Base-by-base conservation (phyloP, 2,329 filamentous ascomycete species). In the Pleoardoris graminearum region DNA sequence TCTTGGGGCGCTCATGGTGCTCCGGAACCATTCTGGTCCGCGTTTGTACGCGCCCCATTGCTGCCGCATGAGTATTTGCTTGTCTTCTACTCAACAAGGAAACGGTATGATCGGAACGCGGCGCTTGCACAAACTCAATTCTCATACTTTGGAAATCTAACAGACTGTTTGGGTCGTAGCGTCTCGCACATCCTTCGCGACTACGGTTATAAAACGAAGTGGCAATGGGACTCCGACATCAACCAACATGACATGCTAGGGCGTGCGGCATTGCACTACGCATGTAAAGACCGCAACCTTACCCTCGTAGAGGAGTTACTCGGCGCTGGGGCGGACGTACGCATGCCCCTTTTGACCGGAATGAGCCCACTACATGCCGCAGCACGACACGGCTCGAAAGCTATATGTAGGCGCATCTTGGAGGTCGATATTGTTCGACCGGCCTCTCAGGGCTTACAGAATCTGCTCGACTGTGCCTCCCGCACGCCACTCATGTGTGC, bases 81-180 rank as follows among this genome's bases (percentile, higher is more conserved):
- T 17, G 27, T 21, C 32, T 22, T 17, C n/a, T 19, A 32, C 14
- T 33, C 17, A 29, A 19, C 21, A 36, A 1, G 3, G 19, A n/a
- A 22, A 17, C 3, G 16, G 17, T 3, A n/a, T 21, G 11, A 35
- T 27, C 14, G 19, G 10, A 17, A 33, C 25, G 4, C 12, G 22
- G 14, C 12, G 36, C 19, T 29, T 19, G 17, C n/a, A 35, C n/a
- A 36, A 36, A 12, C 33, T 16, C 4, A 22, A 14, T 39, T 39
- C n/a, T 21, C 19, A 10, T 23, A 6, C 11, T 11, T 4, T 3
- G 27, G 21, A 14, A 10, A 7, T 21, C 10, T n/a, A 17, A 32
- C 17, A 10, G 45, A 53, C 12, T 53, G 44, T 21, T 30, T 48
- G 14, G 50, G 50, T 7, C 36, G 50, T 17, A 48, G 37, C 17